Base-by-base conservation (phyloP, 371 early-diverging fungal species). In the Neoconidiobolus thromboides region DNA sequence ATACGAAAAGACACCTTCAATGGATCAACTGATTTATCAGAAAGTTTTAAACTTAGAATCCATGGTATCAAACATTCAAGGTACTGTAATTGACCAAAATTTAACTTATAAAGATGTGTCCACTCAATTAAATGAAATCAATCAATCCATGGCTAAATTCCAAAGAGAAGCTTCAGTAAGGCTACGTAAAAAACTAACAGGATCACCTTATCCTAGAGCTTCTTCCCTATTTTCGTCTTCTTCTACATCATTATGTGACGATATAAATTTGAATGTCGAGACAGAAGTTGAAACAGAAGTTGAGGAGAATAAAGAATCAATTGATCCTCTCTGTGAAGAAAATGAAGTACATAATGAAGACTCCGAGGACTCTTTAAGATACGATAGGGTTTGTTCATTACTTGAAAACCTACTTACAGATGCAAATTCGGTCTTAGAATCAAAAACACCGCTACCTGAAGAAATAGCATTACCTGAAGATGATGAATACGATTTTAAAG, bases 141-240 rank as follows among this genome's bases (percentile, higher is more conserved):
- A 59, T 39, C 50, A 59, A 3, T n/a, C 50, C 12, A 59, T 59
- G 60, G 37, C 26, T 6, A 48, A 41, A 37, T 59, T 59, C 39
- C 60, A 59, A 39, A 48, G 50, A 40, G 60, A 59, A 48, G 60
- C 60, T 6, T 47, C 48, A n/a, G n/a, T 59, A 12, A 48, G 60
- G 12, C n/a, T 59, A 7, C 47, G 60, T 37, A 46, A 59, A 41
- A 46, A 48, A 40, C 4, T 59, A 5, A 43, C 57, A 7, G 10
- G 10, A 14, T 14, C 14, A 14, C 52, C 37, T 5, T 14, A 47
- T 14, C 37, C 52, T 51, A 14, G 52, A 14, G 26, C 52, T 38
- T 26, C 10, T 51, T 51, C 52, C 14, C 37, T 36, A 6, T 51
- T 9, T n/a, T 57, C 57, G 6, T 49, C 26, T 4, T 14, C 14